phyloP scores from a whole-genome alignment of 495 filamentous ascomycete species.

The Penicillium turbatum region DNA sequence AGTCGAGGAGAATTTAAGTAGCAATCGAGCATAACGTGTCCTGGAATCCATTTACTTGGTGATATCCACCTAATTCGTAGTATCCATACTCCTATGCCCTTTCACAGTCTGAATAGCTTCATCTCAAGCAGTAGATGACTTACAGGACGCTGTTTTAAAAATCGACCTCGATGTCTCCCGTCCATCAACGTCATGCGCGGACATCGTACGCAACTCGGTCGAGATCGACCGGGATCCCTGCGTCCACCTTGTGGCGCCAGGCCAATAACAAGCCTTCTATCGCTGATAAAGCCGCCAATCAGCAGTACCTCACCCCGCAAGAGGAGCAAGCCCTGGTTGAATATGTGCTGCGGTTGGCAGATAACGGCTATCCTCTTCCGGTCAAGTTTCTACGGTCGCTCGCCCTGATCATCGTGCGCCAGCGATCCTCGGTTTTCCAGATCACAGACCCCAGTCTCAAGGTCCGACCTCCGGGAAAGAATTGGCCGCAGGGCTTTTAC shows the following conservation, averaged over 20 bases:
- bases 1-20: no score
- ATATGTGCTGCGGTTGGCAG: slow-evolving; percentile 11
- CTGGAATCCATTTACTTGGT: no score
- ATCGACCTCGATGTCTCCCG: no score
- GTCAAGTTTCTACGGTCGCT: slow-evolving; percentile 17
- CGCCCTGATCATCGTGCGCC: slow-evolving; percentile 13
- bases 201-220: slow-evolving; percentile 8
- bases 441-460: slow-evolving; percentile 10
- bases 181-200: neutral
- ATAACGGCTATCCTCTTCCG: slow-evolving; percentile 15
- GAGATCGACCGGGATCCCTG: slow-evolving; percentile 9
- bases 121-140: no score
- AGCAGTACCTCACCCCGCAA: slow-evolving; percentile 10
- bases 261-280: slow-evolving; percentile 12
- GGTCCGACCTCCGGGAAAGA: slow-evolving; percentile 23
- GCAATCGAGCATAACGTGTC: no score
- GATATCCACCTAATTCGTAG: no score
- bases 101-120: no score
- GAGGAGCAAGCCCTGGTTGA: slow-evolving; percentile 12
- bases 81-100: no score
- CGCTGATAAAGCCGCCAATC: slow-evolving; percentile 13
- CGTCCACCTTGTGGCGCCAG: slow-evolving; percentile 7
- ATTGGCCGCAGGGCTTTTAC: slow-evolving; percentile 27
- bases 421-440: slow-evolving; percentile 17
- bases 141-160: no score